Base-by-base conservation (phyloP, 208 protist species). In the Porcisia hertigi region DNA sequence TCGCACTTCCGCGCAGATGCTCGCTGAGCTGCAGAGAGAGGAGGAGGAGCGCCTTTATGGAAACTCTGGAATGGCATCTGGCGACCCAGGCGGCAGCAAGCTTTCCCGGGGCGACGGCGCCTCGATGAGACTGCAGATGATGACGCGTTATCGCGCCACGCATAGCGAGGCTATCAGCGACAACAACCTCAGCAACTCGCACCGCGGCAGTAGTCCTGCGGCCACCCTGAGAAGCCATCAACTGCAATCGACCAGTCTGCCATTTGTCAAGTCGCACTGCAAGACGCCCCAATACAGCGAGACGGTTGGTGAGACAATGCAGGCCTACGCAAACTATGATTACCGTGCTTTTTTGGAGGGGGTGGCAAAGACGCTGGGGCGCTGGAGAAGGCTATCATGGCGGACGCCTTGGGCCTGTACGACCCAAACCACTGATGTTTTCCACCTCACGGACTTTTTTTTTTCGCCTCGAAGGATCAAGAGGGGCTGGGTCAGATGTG, bases 351-450 rank as follows among this genome's bases (percentile, higher is more conserved):
- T 88, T 73, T 87, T 97, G 9, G 87, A 62, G 75, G 82, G 30
- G 86, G 79, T 3, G 84, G 82, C 47, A 74, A 80, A 20, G 91
- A 95, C 71, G 72, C 77, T 25, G 85, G 71, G 14, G 83, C 86
- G 54, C 75, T 94, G 73, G 91, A 92, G 16, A 85, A 79, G 11
- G 93, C 93, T 41, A 95, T 97, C 63, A 79, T 95, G 74, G 84
- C 93, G 2, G 93, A 97, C 71, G 93, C 93, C n/a, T 77, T 97
- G n/a, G 81, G 80, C 9, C 64, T 83, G 23, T 95, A 95, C 64
- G 87, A 90, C 59, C 81, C 77, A 60, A 25, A 87, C 43, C 54
- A 82, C 74, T 86, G 54, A 82, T n/a, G 0, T 20, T 52, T 16
- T 11, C 55, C 55, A 9, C 47, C 55, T 30, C 5, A 14, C n/a